These are phyloP conservation scores for Fraxinus pennsylvanica DNA, from an alignment of 257 asterid species.

Conservation along the genomic window DNA sequence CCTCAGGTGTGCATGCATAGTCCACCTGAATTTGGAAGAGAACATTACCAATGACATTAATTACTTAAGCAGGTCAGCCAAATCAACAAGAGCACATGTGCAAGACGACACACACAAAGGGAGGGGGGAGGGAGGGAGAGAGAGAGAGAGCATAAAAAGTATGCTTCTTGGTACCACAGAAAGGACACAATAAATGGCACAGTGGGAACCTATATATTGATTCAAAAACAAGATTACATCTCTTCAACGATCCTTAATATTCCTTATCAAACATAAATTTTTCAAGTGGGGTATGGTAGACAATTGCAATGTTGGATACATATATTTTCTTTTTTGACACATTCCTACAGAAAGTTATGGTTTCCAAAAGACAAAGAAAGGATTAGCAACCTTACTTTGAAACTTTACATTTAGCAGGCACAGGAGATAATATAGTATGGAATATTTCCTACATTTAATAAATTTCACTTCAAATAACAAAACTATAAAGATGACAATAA, in stretches of 20 bases:
- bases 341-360: background rate
- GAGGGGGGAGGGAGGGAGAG: background rate
- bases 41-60: background rate
- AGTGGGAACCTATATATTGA: background rate
- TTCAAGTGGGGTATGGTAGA: background rate
- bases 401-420: background rate
- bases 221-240: background rate
- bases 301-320: background rate
- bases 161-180: background rate
- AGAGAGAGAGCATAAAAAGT: background rate
- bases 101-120: background rate
- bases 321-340: background rate
- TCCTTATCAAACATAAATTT: background rate
- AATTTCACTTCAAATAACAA: background rate
- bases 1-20: slow-evolving; percentile 50
- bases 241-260: background rate
- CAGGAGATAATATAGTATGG: background rate
- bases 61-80: background rate
- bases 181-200: background rate
- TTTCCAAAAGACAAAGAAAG: background rate
- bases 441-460: background rate
- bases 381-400: background rate
- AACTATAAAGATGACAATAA: background rate
- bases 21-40: slow-evolving; percentile 38
- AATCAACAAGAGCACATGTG: background rate